Evolutionary conservation across 805 yeast species (phyloP), one percentile per base, ranked within the genome.

Genomic region (Yamadazyma paraphyllophila): DNA sequence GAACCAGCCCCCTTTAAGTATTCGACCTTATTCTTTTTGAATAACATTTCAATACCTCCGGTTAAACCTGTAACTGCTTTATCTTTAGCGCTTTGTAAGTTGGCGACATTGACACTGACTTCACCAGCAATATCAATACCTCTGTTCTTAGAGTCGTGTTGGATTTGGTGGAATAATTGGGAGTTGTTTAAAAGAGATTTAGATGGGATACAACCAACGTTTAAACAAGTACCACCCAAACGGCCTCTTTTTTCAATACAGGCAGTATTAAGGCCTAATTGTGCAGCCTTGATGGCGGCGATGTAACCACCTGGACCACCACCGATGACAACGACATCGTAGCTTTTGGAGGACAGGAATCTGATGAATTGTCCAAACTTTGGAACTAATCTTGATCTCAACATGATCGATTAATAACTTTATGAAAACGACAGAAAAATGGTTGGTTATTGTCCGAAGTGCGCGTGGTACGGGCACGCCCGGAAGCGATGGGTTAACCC

Each of bases 231-330:
- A 62, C 99, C 99, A 53, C 99, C 99, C 53, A 95, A 80, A 37
- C 82, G 72, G 38, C 99, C 99, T 71, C 99, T 85, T 74, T 89
- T 90, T 71, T 94, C 99, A 55, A 94, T 76, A 80, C 99, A 94
- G 30, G 97, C 99, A 45, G 97, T 89, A 69, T 91, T 84, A 59
- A 77, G 79, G 35, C 97, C 97, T 50, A 91, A 77, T 76, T 94
- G 99, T 41, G 99, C 99, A 49, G 97, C 97, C 71, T 89, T 92
- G 69, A 94, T 94, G 61, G 99, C 99, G 45, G 97, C 98, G 59
- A 94, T 94, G 68, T 94, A 94, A 52, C 99, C 99, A 69, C 98
- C 99, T 57, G 99, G 99, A 48, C 99, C 99, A 60, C 97, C 98
- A 57, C 99, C 99, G 62, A 94, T 86, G 58, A 94, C 88, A 45